Conservation (phyloP, 208 protist species). For the Trichomonas gallinae region DNA sequence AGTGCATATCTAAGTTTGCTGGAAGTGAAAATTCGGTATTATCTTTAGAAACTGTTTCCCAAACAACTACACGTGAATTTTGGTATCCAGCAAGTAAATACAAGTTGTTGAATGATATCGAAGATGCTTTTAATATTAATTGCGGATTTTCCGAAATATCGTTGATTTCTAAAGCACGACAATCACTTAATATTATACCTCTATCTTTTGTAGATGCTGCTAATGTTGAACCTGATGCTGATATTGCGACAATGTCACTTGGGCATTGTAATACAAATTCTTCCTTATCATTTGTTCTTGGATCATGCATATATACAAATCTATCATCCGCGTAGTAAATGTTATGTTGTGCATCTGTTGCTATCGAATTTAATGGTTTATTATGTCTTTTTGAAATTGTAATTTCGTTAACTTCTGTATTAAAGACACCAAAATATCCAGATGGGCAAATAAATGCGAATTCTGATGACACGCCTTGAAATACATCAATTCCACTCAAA, state of each 20-base stretch:
- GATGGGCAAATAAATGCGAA: neutral
- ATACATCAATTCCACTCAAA: neutral
- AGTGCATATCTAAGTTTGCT: neutral
- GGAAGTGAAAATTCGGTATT: neutral
- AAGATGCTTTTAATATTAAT: neutral
- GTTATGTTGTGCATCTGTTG: neutral
- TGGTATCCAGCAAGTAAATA: neutral
- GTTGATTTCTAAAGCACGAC: neutral
- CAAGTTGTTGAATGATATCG: neutral
- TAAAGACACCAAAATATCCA: neutral
- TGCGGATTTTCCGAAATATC: neutral
- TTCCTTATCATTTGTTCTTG: neutral
- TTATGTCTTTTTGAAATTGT: neutral
- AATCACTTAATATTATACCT: neutral
- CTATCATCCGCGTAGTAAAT: neutral
- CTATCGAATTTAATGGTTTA: neutral
- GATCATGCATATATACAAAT: neutral
- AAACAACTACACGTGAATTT: neutral
- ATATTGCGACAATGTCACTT: neutral
- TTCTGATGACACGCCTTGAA: neutral
- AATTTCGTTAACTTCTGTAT: neutral
- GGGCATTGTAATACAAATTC: neutral
- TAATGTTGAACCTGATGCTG: neutral
- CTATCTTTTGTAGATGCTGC: neutral
- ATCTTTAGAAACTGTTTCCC: neutral